Percentiles rank a stretch among this genome's conserved stretches.
phyloP scores from a whole-genome alignment of 2,329 filamentous ascomycete genomes.

The Monilinia fructigena region DNA sequence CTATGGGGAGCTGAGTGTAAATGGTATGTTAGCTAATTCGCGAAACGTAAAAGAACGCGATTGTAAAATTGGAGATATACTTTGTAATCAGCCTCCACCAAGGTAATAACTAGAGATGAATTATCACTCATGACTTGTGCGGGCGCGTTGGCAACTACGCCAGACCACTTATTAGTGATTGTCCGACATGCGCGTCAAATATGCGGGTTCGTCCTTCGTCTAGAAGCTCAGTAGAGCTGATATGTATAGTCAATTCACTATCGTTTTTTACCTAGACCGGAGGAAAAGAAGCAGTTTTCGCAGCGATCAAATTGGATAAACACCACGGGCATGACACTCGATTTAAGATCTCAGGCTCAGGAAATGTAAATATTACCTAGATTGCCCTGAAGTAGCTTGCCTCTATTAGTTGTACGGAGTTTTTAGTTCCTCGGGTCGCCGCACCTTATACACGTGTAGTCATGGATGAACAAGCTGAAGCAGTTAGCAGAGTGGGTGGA shows the following conservation, averaged over 20 bases:
- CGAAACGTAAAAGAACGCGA: slow-evolving; percentile 20
- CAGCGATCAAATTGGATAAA: slow-evolving; percentile 14
- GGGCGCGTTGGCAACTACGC: slow-evolving; percentile 29
- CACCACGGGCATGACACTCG: slow-evolving; percentile 23
- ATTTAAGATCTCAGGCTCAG: slow-evolving; percentile 1
- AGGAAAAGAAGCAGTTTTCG: slow-evolving; percentile 17
- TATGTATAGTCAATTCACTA: slow-evolving; percentile 17
- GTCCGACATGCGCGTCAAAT: slow-evolving; percentile 33
- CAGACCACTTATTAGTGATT: slow-evolving; percentile 33
- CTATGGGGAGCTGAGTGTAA: slow-evolving; percentile 56
- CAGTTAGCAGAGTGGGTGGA: neutral
- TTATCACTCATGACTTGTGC: slow-evolving; percentile 55
- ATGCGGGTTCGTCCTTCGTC: slow-evolving; percentile 13
- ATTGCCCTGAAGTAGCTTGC: slow-evolving; percentile 8
- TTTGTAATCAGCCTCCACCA: slow-evolving; percentile 61
- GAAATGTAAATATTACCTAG: neutral
- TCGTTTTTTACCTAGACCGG: slow-evolving; percentile 15
- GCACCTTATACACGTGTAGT: slow-evolving; percentile 15
- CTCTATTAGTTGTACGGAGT: slow-evolving; percentile 14
- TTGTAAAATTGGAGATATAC: slow-evolving; percentile 43
- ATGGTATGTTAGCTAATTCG: slow-evolving; percentile 26
- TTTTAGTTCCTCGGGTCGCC: slow-evolving; percentile 4
- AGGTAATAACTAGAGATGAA: slow-evolving; percentile 58
- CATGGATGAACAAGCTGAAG: slow-evolving; percentile 10
- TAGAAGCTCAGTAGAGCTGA: slow-evolving; percentile 23